Evolutionary conservation across 2,329 filamentous ascomycete genomes (phyloP).

Genomic region (Cucurbitaria berberidis): DNA sequence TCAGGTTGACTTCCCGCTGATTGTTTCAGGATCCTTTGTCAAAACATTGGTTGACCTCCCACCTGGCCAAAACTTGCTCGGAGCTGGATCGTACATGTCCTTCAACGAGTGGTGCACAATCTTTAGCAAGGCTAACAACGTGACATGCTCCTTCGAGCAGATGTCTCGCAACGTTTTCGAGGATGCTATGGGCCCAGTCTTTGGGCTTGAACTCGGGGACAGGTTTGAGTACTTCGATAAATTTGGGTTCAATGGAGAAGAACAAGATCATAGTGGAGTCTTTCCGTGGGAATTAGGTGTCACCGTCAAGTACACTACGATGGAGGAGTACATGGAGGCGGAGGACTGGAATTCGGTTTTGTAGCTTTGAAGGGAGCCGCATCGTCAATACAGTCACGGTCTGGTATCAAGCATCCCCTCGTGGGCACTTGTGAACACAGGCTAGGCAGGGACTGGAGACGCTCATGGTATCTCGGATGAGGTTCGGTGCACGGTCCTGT

Average conservation of each 20-base stretch:
- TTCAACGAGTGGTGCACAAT: conserved; percentile 29
- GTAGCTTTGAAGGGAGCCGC: not conserved
- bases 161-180: conserved; percentile 23
- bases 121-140: conserved; percentile 30
- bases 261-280: conserved; percentile 32
- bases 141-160: conserved; percentile 24
- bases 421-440: not conserved
- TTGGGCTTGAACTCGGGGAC: conserved; percentile 40
- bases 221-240: conserved; percentile 45
- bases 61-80: conserved; percentile 35
- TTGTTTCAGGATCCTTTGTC: conserved; percentile 21
- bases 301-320: conserved; percentile 23
- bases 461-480: not conserved
- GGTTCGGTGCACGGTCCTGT: not conserved
- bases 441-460: not conserved
- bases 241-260: conserved; percentile 48
- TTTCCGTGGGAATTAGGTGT: conserved; percentile 35
- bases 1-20: not conserved
- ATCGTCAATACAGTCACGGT: not conserved
- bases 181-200: conserved; percentile 22
- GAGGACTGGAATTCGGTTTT: conserved; percentile 32
- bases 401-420: not conserved
- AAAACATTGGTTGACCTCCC: conserved; percentile 29
- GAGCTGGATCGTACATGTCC: conserved; percentile 24
- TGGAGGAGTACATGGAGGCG: conserved; percentile 35